A percentile compares a stretch with the other conserved stretches of the same genome.
These are phyloP conservation scores for Ogataea paraovalis DNA, from an alignment of 805 yeast species.

Conservation along the genomic window DNA sequence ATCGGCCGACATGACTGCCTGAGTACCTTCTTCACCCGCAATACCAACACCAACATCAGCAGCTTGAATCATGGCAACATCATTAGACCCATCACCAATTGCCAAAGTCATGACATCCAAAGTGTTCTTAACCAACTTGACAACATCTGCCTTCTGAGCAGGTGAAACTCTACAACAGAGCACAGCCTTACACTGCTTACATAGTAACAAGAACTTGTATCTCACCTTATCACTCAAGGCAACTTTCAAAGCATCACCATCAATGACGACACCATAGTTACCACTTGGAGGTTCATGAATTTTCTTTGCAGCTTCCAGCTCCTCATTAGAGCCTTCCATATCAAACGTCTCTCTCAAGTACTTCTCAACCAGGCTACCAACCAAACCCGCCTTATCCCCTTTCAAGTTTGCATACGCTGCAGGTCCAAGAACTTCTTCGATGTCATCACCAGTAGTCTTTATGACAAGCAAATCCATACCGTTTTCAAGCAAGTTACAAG, in stretches of 20 bases:
- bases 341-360: constrained; percentile 54
- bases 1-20: constrained; percentile 85
- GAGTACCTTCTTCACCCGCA: constrained; percentile 89
- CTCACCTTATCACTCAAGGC: constrained; percentile 39
- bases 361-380: constrained; percentile 45
- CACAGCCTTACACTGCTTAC: constrained; percentile 79
- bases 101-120: constrained; percentile 81
- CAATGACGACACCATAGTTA: constrained; percentile 66
- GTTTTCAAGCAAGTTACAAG: constrained; percentile 71
- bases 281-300: constrained; percentile 67
- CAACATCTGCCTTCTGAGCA: constrained; percentile 83
- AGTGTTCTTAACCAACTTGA: constrained; percentile 67
- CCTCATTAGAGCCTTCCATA: constrained; percentile 57
- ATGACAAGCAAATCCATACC: constrained; percentile 73
- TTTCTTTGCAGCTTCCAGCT: constrained; percentile 49
- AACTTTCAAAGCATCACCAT: constrained; percentile 70
- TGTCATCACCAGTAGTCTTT: constrained; percentile 55
- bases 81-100: constrained; percentile 87
- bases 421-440: constrained; percentile 37
- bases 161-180: constrained; percentile 87
- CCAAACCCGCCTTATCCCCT: constrained; percentile 29
- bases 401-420: constrained; percentile 21
- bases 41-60: constrained; percentile 88
- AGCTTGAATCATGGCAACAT: constrained; percentile 87
- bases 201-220: constrained; percentile 61